Conservation (phyloP, 2,329 filamentous ascomycete genomes). For the Elsinoe arachidis region DNA sequence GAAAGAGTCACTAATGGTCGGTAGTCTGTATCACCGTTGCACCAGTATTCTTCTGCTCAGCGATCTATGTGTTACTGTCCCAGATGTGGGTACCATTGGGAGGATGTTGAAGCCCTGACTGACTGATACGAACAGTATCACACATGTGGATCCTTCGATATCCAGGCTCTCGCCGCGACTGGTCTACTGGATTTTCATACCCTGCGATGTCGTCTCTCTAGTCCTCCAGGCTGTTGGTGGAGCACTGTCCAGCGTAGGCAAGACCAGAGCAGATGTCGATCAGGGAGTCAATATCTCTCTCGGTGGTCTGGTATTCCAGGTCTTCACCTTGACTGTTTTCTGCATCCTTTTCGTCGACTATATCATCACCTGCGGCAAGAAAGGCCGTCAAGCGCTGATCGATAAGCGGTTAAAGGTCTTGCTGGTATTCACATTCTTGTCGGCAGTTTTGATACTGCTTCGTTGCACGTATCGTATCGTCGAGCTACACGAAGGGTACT, state of each 20-base stretch:
- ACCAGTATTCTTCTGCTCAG: conserved; percentile 56
- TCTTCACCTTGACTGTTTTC: conserved; percentile 49
- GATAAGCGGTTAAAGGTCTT: not conserved
- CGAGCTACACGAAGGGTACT: not conserved
- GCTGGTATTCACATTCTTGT: not conserved
- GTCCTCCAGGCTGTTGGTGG: conserved; percentile 53
- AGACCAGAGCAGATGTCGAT: not conserved
- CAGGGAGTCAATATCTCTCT: conserved; percentile 50
- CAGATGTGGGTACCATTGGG: not conserved
- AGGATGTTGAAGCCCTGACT: not conserved
- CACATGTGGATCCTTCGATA: conserved; percentile 14
- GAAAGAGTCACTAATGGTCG: not conserved
- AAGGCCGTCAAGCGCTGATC: not conserved
- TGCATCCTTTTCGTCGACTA: conserved; percentile 44
- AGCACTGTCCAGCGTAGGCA: conserved; percentile 32
- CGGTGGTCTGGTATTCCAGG: conserved; percentile 54
- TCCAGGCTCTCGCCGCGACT: conserved; percentile 17
- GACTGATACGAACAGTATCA: conserved; percentile 12
- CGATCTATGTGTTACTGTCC: conserved; percentile 53
- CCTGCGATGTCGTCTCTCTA: conserved; percentile 53
- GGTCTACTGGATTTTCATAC: conserved; percentile 43
- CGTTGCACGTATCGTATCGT: not conserved
- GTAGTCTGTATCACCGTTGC: conserved; percentile 52
- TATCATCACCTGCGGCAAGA: conserved; percentile 16
- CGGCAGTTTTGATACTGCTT: not conserved